phyloP scores from a whole-genome alignment of 768 basidiomycete genomes.

The Galerina marginata region DNA sequence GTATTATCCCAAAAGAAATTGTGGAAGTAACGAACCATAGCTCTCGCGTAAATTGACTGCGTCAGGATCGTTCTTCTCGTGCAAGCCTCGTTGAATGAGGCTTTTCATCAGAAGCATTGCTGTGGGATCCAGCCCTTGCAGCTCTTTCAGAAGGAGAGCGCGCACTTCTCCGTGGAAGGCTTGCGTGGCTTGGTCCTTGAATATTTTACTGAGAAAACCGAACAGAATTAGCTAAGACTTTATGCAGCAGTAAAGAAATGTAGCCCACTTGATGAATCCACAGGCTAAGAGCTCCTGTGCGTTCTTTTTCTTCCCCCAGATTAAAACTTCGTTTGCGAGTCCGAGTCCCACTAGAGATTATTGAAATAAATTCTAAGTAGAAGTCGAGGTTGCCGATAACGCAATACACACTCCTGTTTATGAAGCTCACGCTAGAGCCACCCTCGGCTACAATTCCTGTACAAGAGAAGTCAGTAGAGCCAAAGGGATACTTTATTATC shows the following conservation, averaged over 20 bases:
- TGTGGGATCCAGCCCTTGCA: constrained; percentile 60
- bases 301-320: constrained; percentile 71
- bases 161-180: constrained; percentile 61
- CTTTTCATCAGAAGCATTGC: constrained; percentile 59
- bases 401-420: constrained; percentile 59
- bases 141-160: constrained; percentile 52
- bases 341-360: constrained; percentile 62
- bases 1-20: not conserved
- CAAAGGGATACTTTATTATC: not conserved
- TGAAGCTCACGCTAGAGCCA: constrained; percentile 71
- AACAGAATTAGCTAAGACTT: constrained; percentile 1
- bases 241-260: not conserved
- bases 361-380: not conserved
- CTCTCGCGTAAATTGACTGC: constrained; percentile 71
- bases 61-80: constrained; percentile 69
- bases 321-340: constrained; percentile 72
- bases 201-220: constrained; percentile 49
- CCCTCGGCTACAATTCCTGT: constrained; percentile 71
- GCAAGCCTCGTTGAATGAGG: constrained; percentile 58
- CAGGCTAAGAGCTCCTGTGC: constrained; percentile 60
- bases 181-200: constrained; percentile 54
- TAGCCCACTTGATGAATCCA: constrained; percentile 69
- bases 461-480: not conserved
- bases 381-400: not conserved
- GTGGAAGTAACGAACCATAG: constrained; percentile 44